Evolutionary conservation across 2,329 filamentous ascomycete genomes (phyloP), one percentile per base, ranked within the genome.

Genomic region (Clathrospora elynae): DNA sequence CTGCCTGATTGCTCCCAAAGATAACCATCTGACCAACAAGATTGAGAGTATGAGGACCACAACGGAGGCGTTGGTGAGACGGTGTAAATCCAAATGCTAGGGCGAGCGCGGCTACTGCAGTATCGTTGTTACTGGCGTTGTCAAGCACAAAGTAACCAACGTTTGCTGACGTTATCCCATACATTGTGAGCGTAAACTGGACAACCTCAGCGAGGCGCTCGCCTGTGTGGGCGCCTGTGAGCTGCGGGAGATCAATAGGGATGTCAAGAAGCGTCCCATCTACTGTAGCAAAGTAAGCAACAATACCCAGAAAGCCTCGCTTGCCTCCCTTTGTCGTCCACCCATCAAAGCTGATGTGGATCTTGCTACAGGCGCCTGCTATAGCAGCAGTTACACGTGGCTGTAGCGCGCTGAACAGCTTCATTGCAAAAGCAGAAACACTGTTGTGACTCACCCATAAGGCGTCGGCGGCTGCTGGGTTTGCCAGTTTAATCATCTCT

Each of bases 81-180:
- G 23, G n/a, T 13, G 26, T 14, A 28, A 42, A 42, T 20, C 23
- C n/a, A n/a, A n/a, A n/a, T n/a, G n/a, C n/a, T n/a, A n/a, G n/a
- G n/a, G n/a, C n/a, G n/a, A n/a, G n/a, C 23, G 12, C 12, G 11
- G 29, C 38, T 10, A 42, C 18, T 35, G 29, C 20, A n/a, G 29
- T 35, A n/a, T 29, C 30, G 30, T 42, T 23, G 20, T 23, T 23
- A 10, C 20, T 23, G 10, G 40, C 32, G 14, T 43, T 43, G 16
- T 31, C 32, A 13, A 43, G 40, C 24, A 43, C 32, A 19, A 36
- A 43, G 40, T 43, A 36, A 26, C 40, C 26, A 26, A 43, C 9
- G 11, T 23, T 30, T 11, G 25, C 17, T 23, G 20, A 23, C 20
- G 20, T 23, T 6, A 23, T 23, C 6, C 20, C 14, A 13, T 40